These are phyloP conservation scores for Starmerella asiatica DNA, from an alignment of 805 yeast genomes.

Conservation along the genomic window DNA sequence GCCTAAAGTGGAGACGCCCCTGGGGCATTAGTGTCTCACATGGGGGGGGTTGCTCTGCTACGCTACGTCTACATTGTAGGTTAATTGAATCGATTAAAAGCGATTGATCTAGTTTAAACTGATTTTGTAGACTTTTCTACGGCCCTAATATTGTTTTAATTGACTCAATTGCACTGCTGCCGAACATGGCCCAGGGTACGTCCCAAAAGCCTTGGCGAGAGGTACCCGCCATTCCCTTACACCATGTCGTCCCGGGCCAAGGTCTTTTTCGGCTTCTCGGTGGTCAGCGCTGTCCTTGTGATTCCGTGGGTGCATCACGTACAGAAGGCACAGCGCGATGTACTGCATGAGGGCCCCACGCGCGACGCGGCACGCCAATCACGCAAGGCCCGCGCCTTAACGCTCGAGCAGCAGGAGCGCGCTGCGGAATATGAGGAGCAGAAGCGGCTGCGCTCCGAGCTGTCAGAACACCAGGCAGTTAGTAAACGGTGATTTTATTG, in stretches of 20 bases:
- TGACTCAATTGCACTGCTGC: too few species aligned
- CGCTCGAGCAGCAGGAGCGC: conserved; percentile 29
- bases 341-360: conserved; percentile 69
- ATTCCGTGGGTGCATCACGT: conserved; percentile 60
- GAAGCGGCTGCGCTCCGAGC: conserved; percentile 18
- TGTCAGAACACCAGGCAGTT: conserved; percentile 19
- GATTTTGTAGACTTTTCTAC: too few species aligned
- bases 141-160: too few species aligned
- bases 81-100: too few species aligned
- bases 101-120: too few species aligned
- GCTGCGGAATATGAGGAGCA: conserved; percentile 22
- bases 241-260: conserved; percentile 74
- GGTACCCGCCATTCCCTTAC: too few species aligned
- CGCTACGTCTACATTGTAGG: too few species aligned
- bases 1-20: too few species aligned
- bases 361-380: conserved; percentile 61
- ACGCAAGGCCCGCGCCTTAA: conserved; percentile 27
- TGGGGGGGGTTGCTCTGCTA: too few species aligned
- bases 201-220: too few species aligned
- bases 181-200: too few species aligned
- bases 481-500: background rate
- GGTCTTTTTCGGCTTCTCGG: conserved; percentile 49
- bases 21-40: too few species aligned
- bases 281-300: conserved; percentile 43
- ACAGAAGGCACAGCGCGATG: conserved; percentile 58